Conservation (phyloP, 2,329 filamentous ascomycete species). For the Fusarium beomiforme region DNA sequence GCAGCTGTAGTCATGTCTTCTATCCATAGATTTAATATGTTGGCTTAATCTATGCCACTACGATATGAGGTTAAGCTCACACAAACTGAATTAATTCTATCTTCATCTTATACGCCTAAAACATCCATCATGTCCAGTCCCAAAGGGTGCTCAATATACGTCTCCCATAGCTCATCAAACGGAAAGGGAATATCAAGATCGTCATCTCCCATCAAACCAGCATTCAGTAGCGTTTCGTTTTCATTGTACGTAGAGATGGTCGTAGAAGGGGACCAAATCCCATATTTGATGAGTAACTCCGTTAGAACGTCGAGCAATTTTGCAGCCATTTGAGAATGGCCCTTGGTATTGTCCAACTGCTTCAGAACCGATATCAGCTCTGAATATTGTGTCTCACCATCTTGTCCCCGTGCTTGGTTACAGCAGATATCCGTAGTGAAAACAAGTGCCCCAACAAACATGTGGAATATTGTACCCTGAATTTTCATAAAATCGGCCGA, state of each 20-base stretch:
- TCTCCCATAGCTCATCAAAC: not conserved
- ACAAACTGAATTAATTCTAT: too few relatives aligned
- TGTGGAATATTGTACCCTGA: not conserved
- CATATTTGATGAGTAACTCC: not conserved
- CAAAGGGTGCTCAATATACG: not conserved
- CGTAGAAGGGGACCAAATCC: not conserved
- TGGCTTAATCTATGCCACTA: too few relatives aligned
- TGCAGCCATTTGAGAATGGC: not conserved
- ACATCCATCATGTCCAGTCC: not conserved
- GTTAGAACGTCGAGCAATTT: not conserved
- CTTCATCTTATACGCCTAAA: not conserved
- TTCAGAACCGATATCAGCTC: not conserved
- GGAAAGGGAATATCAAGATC: not conserved
- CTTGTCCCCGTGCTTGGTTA: not conserved
- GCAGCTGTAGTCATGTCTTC: too few relatives aligned
- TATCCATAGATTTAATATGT: too few relatives aligned
- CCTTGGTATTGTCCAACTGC: not conserved
- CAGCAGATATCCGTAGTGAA: not conserved
- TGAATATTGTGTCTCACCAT: not conserved
- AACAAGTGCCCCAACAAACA: not conserved
- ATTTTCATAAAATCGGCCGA: constrained; percentile 1
- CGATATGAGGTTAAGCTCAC: too few relatives aligned
- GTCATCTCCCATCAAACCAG: fast-evolving
- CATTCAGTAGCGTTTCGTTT: fast-evolving
- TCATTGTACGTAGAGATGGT: not conserved